A percentile compares a stretch with the other conserved stretches of the same genome.
Conservation (phyloP, 371 early-diverging fungal species). For the Mucor sp. region DNA sequence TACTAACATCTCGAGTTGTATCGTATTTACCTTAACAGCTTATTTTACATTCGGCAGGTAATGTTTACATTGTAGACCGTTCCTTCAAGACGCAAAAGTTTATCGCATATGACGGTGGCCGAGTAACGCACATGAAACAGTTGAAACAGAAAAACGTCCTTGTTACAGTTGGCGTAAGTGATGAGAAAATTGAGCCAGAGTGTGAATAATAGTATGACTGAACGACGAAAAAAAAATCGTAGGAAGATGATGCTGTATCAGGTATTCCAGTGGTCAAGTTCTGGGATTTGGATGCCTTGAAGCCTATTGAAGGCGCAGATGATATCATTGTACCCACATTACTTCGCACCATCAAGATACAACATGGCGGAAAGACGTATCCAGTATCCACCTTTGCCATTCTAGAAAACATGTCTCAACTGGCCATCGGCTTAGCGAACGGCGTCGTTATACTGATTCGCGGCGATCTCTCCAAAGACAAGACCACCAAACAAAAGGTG, state of each 20-base stretch:
- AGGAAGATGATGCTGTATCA: conserved; percentile 58
- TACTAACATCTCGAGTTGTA: background rate
- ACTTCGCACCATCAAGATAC: conserved; percentile 72
- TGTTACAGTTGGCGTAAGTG: conserved; percentile 72
- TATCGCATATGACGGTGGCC: conserved; percentile 69
- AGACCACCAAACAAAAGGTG: conserved; percentile 76
- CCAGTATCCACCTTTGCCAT: conserved; percentile 83
- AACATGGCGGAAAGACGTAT: conserved; percentile 71
- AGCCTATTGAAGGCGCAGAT: conserved; percentile 25
- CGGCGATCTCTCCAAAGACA: conserved; percentile 81
- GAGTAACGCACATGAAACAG: conserved; percentile 81
- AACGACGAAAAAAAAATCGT: background rate
- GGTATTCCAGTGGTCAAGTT: conserved; percentile 66
- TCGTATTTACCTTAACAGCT: background rate
- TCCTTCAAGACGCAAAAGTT: conserved; percentile 71
- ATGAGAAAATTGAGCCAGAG: background rate
- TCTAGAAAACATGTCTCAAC: conserved; percentile 79
- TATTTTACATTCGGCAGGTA: conserved; percentile 50
- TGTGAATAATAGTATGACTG: background rate
- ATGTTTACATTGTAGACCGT: conserved; percentile 71
- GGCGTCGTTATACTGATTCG: conserved; percentile 85
- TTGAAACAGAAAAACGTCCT: conserved; percentile 73
- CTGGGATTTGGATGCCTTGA: conserved; percentile 80
- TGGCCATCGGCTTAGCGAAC: conserved; percentile 89
- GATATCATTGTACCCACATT: conserved; percentile 64